Percentiles rank a stretch among this genome's conserved stretches.
phyloP scores from a whole-genome alignment of 2,329 filamentous ascomycete species.

The Venturia nashicola region DNA sequence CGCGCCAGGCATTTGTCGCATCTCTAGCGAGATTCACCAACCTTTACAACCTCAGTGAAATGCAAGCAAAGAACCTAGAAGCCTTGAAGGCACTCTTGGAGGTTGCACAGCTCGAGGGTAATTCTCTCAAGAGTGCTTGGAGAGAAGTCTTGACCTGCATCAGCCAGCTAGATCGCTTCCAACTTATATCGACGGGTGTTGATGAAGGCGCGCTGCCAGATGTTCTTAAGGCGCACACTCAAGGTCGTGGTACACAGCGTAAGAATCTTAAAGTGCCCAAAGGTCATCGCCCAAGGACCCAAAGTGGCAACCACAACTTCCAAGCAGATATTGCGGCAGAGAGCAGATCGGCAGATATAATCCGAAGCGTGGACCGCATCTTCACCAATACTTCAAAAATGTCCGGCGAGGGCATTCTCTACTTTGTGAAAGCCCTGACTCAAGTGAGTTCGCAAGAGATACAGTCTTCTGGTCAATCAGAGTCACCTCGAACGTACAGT shows the following conservation, averaged over 20 bases:
- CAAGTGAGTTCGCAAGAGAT: constrained; percentile 99
- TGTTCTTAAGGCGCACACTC: constrained; percentile 46
- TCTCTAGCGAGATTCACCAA: constrained; percentile 90
- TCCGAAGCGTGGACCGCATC: constrained; percentile 86
- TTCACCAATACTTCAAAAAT: constrained; percentile 94
- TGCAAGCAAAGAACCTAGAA: constrained; percentile 92
- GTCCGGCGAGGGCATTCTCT: constrained; percentile 85
- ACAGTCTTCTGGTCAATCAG: constrained; percentile 89
- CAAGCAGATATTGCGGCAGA: constrained; percentile 79
- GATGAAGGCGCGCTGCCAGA: constrained; percentile 89
- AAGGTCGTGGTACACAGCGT: constrained; percentile 35
- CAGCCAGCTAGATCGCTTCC: constrained; percentile 87
- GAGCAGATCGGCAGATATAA: constrained; percentile 82
- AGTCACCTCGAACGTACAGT: constrained; percentile 92
- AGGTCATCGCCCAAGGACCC: constrained; percentile 36
- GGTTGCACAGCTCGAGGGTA: constrained; percentile 84
- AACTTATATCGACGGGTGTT: constrained; percentile 87
- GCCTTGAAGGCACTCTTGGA: constrained; percentile 86
- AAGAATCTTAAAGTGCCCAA: constrained; percentile 47
- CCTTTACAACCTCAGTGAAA: constrained; percentile 87
- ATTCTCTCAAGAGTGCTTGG: constrained; percentile 82
- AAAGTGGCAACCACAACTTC: constrained; percentile 37
- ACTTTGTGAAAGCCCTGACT: constrained; percentile 83
- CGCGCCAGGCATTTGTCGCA: constrained; percentile 86
- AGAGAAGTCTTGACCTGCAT: constrained; percentile 90